Evolutionary conservation across 139 green algal species (phyloP).

Genomic region (Tetraselmis striata): DNA sequence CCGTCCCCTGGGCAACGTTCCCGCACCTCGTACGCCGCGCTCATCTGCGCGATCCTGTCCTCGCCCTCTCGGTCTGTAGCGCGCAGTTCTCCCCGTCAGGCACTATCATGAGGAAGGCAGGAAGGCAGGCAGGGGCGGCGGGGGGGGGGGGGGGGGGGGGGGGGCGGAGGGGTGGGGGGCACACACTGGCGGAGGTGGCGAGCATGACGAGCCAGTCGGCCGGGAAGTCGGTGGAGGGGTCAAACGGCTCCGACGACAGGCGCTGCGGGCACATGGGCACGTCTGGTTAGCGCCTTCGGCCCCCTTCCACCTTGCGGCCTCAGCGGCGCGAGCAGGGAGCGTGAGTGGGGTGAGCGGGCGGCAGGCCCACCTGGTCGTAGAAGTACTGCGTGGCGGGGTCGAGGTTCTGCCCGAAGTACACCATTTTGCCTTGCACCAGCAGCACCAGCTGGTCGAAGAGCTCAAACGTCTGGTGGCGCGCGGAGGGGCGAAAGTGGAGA

Average conservation of each 20-base stretch:
- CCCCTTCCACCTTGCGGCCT: no score
- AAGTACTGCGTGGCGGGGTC: neutral
- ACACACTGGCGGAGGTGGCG: neutral
- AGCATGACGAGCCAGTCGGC: neutral
- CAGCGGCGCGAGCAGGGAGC: no score
- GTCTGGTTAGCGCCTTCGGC: no score
- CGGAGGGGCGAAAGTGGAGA: constrained; percentile 47
- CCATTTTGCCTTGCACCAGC: constrained; percentile 38
- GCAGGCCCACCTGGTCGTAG: constrained; percentile 10
- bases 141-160: no score
- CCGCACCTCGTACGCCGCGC: neutral
- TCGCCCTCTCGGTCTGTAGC: neutral
- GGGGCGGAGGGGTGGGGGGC: no score
- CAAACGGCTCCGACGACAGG: neutral
- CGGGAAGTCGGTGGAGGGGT: neutral
- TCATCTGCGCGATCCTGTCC: neutral
- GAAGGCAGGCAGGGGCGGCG: no score
- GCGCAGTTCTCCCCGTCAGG: no score
- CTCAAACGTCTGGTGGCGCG: neutral
- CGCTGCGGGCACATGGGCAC: neutral
- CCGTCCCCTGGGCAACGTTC: no score
- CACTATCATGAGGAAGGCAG: no score
- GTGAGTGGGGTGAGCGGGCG: neutral
- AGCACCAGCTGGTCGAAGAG: constrained; percentile 62
- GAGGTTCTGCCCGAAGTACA: constrained; percentile 47